Evolutionary conservation across 495 filamentous ascomycete species (phyloP), one percentile per base, ranked within the genome.

Genomic region (Aspergillus kassunensis): DNA sequence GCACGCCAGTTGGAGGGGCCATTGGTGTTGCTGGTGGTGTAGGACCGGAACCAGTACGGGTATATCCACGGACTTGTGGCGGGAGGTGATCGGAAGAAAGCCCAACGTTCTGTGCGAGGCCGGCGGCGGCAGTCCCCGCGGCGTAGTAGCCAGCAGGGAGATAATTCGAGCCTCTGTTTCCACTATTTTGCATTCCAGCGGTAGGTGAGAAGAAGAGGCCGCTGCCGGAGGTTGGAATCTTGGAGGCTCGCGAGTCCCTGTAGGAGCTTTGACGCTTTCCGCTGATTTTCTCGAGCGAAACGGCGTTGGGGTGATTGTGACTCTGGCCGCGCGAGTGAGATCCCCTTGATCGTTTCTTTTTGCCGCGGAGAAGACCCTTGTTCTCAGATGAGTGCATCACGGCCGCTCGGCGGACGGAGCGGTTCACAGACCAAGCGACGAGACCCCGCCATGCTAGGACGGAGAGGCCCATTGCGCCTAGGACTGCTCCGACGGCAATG

Each of bases 131-230:
- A 44, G 70, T 76, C 16, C 81, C 80, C 16, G 90, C 80, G 23
- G 91, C 84, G 64, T 98, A 98, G 69, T 95, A 97, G 8, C 93
- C 93, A 4, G 92, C 85, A 27, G 93, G 93, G 18, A 97, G 80
- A 68, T 92, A 97, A 18, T 73, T 77, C 3, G 82, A 85, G 11
- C 72, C 80, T 69, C 74, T 80, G 76, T 73, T 90, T 10, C 63
- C 61, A 53, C 62, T 54, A 43, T 62, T 48, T 54, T 65, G 58
- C 54, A 62, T 59, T 16, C 80, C 83, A 1, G 92, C 92, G 1
- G 93, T 97, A 0, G 93, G 93, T 1, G 90, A 96, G 70, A 95
- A 98, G 80, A 98, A 98, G 4, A 98, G 80, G 33, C 80, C 85
- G 46, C 74, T 72, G 43, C 69, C 70, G 12, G 78, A 68, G 44